Conservation (phyloP, 2,329 filamentous ascomycete species). For the Apiospora hydei region DNA sequence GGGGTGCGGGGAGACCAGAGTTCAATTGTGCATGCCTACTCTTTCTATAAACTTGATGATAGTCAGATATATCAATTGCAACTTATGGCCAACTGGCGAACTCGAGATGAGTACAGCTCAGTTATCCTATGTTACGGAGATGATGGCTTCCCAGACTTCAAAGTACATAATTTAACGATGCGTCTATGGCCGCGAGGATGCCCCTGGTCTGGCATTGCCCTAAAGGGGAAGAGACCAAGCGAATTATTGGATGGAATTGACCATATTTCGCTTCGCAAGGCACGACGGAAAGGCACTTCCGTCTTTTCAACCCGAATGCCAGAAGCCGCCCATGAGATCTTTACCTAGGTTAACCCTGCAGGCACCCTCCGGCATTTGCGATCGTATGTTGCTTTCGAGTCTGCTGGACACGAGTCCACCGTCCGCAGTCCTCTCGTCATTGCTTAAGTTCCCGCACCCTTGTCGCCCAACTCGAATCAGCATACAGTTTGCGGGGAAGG, state of each 20-base stretch:
- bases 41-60: not conserved
- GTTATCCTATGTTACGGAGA: not conserved
- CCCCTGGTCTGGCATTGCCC: not conserved
- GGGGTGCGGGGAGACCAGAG: not conserved
- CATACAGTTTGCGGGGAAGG: not conserved
- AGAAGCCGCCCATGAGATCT: not conserved
- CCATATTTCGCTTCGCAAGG: not conserved
- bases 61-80: not conserved
- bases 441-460: not conserved
- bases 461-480: not conserved
- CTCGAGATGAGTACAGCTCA: not conserved
- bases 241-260: constrained; percentile 5
- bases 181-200: not conserved
- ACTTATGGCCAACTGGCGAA: not conserved
- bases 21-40: not conserved
- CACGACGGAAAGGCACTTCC: constrained; percentile 13
- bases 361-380: constrained; percentile 2
- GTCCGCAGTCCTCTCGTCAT: not conserved
- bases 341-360: constrained; percentile 18
- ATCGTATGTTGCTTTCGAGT: not conserved
- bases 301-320: constrained; percentile 7
- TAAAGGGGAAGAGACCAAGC: constrained; percentile 2
- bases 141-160: too few species aligned
- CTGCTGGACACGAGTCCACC: not conserved
- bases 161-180: too few species aligned